These are phyloP conservation scores for Pythium biforme DNA, from an alignment of 352 stramenopile genomes.

Conservation along the genomic window DNA sequence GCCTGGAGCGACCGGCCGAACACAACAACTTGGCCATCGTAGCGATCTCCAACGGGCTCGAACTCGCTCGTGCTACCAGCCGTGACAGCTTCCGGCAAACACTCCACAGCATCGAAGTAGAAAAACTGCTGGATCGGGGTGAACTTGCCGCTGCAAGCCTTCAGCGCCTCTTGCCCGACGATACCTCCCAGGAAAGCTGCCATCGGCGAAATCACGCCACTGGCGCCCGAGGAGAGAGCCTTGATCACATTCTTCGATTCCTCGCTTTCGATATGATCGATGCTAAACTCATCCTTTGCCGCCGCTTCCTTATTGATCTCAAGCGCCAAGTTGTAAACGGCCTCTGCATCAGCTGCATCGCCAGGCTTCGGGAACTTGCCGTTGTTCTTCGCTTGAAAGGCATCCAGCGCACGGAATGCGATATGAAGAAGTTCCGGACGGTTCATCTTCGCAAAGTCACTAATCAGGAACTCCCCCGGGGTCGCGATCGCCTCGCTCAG, in stretches of 20 bases:
- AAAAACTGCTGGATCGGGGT: conserved; percentile 98
- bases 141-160: conserved; percentile 99
- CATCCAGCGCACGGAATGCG: conserved; percentile 86
- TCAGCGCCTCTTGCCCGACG: conserved; percentile 97
- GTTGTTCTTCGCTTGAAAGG: conserved; percentile 74
- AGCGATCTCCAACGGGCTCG: conserved; percentile 67
- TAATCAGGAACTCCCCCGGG: conserved; percentile 96
- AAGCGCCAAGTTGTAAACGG: conserved; percentile 81
- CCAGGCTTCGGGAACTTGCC: conserved; percentile 87
- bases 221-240: conserved; percentile 82
- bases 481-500: conserved; percentile 81
- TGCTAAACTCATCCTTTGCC: conserved; percentile 56
- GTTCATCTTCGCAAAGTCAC: conserved; percentile 97
- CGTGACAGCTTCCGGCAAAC: conserved; percentile 88
- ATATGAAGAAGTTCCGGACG: conserved; percentile 90
- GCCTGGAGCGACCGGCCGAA: conserved; percentile 82
- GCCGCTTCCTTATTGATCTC: conserved; percentile 75
- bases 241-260: conserved; percentile 77
- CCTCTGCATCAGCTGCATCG: conserved; percentile 76
- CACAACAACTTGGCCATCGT: conserved; percentile 93
- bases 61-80: conserved; percentile 52
- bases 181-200: conserved; percentile 96
- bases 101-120: conserved; percentile 98
- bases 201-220: conserved; percentile 95
- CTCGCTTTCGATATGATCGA: conserved; percentile 60